These are phyloP conservation scores for Pyrenopolyporus hunteri DNA, from an alignment of 495 filamentous ascomycete genomes.

Conservation along the genomic window DNA sequence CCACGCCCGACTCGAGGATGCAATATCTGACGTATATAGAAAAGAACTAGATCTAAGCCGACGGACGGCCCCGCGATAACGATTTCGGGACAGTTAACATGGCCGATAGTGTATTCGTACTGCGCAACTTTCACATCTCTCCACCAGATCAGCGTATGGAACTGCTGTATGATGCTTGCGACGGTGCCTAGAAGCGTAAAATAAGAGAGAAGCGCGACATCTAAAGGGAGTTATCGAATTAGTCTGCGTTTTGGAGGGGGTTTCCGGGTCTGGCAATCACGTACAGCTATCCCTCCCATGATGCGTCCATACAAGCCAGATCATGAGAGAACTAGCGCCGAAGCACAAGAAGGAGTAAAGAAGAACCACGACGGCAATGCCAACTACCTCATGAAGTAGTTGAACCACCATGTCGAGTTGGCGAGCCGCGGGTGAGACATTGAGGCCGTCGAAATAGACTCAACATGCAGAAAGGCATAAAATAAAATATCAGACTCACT, in stretches of 20 bases:
- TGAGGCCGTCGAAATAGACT: conserved; percentile 1
- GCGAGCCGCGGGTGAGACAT: conserved; percentile 26
- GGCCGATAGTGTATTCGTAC: conserved; percentile 43
- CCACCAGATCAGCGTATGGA: conserved; percentile 53
- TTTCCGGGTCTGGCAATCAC: conserved; percentile 14
- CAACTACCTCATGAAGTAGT: conserved; percentile 49
- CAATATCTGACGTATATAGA: conserved; percentile 50
- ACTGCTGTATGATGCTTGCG: conserved; percentile 53
- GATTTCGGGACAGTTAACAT: conserved; percentile 50
- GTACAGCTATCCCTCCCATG: conserved; percentile 56
- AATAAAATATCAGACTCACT: conserved; percentile 1
- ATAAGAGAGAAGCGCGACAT: conserved; percentile 51
- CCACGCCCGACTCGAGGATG: too few relatives aligned
- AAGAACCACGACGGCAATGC: conserved; percentile 46
- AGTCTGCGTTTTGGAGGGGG: not conserved
- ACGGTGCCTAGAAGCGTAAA: conserved; percentile 47
- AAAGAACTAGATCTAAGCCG: conserved; percentile 52
- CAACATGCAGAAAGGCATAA: not conserved
- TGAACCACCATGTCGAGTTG: conserved; percentile 47
- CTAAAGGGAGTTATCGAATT: conserved; percentile 32
- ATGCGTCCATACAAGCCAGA: conserved; percentile 51
- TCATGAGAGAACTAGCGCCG: conserved; percentile 42
- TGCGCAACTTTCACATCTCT: conserved; percentile 50
- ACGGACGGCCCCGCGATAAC: conserved; percentile 53
- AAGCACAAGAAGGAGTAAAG: conserved; percentile 52